These are phyloP conservation scores for Penicillium silybi DNA, from an alignment of 495 filamentous ascomycete species.

Conservation along the genomic window DNA sequence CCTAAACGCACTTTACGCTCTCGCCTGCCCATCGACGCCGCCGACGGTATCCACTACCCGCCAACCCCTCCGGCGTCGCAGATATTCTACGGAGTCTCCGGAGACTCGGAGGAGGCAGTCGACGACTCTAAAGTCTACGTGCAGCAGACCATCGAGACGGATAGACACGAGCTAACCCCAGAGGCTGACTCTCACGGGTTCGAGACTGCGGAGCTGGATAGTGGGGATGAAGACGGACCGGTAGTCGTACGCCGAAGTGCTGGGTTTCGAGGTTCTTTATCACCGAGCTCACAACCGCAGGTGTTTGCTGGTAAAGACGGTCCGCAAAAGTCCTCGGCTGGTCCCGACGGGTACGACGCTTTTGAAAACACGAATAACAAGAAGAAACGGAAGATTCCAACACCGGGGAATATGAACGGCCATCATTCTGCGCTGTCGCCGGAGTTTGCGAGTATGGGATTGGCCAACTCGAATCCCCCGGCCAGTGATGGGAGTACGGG, in stretches of 20 bases:
- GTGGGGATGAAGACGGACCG: conserved; percentile 44
- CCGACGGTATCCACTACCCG: conserved; percentile 77
- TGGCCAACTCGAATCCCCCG: conserved; percentile 44
- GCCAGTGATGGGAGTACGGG: conserved; percentile 45
- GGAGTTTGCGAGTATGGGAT: conserved; percentile 59
- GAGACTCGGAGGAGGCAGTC: conserved; percentile 34
- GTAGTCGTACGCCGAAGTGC: conserved; percentile 45
- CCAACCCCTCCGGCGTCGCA: conserved; percentile 61
- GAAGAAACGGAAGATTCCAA: conserved; percentile 97
- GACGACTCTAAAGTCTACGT: conserved; percentile 45
- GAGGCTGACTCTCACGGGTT: conserved; percentile 41
- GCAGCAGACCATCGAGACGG: conserved; percentile 35
- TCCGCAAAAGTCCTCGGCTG: conserved; percentile 33
- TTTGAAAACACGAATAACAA: conserved; percentile 99
- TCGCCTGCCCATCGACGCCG: conserved; percentile 77
- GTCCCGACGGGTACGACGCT: conserved; percentile 86
- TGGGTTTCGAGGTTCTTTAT: conserved; percentile 39
- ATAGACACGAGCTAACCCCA: conserved; percentile 45
- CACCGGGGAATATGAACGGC: conserved; percentile 63
- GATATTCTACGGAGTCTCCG: conserved; percentile 74
- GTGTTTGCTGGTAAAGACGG: conserved; percentile 24
- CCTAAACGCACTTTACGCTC: conserved; percentile 84
- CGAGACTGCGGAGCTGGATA: conserved; percentile 42
- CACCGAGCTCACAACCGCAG: conserved; percentile 28
- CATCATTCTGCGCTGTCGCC: conserved; percentile 61